Base-by-base conservation (phyloP, 2,329 filamentous ascomycete species). In the Massarina eburnea region DNA sequence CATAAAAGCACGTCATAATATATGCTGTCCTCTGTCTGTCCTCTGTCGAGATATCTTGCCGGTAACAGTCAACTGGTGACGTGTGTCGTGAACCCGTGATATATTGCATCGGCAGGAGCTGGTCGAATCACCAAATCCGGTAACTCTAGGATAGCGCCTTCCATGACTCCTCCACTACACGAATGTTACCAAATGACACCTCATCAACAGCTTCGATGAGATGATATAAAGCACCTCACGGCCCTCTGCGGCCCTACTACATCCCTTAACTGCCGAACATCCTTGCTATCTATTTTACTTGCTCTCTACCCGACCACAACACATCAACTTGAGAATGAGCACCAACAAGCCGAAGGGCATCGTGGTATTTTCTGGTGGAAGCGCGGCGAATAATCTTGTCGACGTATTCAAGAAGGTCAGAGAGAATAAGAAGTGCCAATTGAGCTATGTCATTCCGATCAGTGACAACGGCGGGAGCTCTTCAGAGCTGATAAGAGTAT, bases 381-480 rank as follows among this genome's bases (percentile, higher is more conserved):
- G 89, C 57, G 92, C 91, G n/a, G 91, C 92, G 5, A 97, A 96
- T 66, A 95, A 81, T 61, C 80, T 96, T 4, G 92, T 96, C 32
- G 92, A 96, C 67, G 88, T 96, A 9, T 96, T 96, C 71, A 85
- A 78, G 47, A 70, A 73, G 18, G 71, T 82, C 4, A 70, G 75
- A 21, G 71, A 84, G 51, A 84, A 79, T 57, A 88, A 86, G 51
- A 72, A 79, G 32, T 87, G 86, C 62, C 75, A 80, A 2, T 73
- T 95, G 33, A 89, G 83, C 71, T 95, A 95, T 69, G 84, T 96
- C 48, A 95, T 97, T 41, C 92, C 92, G 27, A 96, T 96, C 66
- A 94, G 88, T 55, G 92, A 97, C 73, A 97, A 97, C 71, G 92
- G 92, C 39, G 92, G 92, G 30, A 95, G 89, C 58, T 95, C 91